Base-by-base conservation (phyloP, 768 basidiomycete species). In the Suillus fuscotomentosus region DNA sequence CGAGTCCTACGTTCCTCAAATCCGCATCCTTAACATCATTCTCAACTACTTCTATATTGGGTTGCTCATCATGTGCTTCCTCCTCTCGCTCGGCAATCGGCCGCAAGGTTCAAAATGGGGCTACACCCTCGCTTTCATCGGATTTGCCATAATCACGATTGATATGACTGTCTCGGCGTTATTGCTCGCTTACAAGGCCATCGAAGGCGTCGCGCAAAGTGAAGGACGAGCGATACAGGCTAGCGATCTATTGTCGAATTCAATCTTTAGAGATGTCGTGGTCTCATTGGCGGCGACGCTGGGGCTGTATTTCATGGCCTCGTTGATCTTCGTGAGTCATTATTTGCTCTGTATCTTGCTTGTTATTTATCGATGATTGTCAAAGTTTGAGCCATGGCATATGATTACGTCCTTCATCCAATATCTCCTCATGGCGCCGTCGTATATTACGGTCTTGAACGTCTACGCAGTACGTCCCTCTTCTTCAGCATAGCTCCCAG, bases 321-420 rank as follows among this genome's bases (percentile, higher is more conserved):
- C 90, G 4, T 68, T 99, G 11, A 83, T 96, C 56, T 95, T 95
- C 78, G 92, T 95, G 72, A 71, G 95, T 85, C 10, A 39, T 66
- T n/a, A 41, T 45, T 39, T 27, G 7, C 7, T 62, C 34, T 10
- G n/a, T 56, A 20, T 54, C 24, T 59, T 61, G 27, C 61, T 51
- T 8, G 17, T 20, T 7, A 24, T 57, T 24, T 53, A 42, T 56
- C 54, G 11, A 43, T 38, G n/a, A 15, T 61, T 60, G 8, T 71
- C 43, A 55, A 72, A 97, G 88, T 88, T 97, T 69, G 95, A 99
- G 69, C 97, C 97, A 2, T 97, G 95, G 94, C 97, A 99, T 75
- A 92, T 99, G 94, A 82, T 99, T 71, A 98, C 97, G 0, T 94
- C 91, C 6, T 96, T 99, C 78, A 34, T 95, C n/a, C 97, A 95